Conservation (phyloP, 2,329 filamentous ascomycete genomes). For the Phialocephala sp. region DNA sequence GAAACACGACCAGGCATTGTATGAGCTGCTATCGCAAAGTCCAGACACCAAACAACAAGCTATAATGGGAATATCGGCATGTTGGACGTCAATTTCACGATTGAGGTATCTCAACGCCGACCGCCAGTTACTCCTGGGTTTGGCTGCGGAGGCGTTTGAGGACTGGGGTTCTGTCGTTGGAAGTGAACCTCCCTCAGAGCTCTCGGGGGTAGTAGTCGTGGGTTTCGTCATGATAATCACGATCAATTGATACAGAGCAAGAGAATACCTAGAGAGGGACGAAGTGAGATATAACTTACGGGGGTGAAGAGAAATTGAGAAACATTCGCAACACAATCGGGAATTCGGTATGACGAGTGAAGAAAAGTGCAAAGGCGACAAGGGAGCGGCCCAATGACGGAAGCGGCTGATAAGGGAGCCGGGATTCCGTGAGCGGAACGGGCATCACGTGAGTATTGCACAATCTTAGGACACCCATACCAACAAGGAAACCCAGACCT, state of each 20-base stretch:
- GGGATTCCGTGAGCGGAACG: not conserved
- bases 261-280: not conserved
- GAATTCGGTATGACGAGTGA: not conserved
- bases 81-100: constrained; percentile 39
- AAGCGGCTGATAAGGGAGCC: constrained; percentile 2
- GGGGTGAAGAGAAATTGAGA: not conserved
- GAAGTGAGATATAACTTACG: constrained; percentile 7
- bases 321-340: not conserved
- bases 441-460: not conserved
- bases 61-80: constrained; percentile 47
- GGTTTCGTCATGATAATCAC: not conserved
- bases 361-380: not conserved
- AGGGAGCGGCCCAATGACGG: constrained; percentile 6
- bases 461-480: not conserved
- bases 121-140: constrained; percentile 20
- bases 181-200: constrained; percentile 14
- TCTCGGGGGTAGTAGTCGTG: not conserved
- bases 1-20: constrained; percentile 55
- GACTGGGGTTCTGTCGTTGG: constrained; percentile 27
- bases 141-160: constrained; percentile 22
- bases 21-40: constrained; percentile 53
- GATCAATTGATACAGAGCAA: not conserved
- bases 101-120: constrained; percentile 31
- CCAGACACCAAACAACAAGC: constrained; percentile 53
- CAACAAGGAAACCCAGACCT: not conserved